Percentiles rank a stretch among this genome's conserved stretches.
These are phyloP conservation scores for Mycena alexandri DNA, from an alignment of 768 basidiomycete genomes.

Conservation along the genomic window DNA sequence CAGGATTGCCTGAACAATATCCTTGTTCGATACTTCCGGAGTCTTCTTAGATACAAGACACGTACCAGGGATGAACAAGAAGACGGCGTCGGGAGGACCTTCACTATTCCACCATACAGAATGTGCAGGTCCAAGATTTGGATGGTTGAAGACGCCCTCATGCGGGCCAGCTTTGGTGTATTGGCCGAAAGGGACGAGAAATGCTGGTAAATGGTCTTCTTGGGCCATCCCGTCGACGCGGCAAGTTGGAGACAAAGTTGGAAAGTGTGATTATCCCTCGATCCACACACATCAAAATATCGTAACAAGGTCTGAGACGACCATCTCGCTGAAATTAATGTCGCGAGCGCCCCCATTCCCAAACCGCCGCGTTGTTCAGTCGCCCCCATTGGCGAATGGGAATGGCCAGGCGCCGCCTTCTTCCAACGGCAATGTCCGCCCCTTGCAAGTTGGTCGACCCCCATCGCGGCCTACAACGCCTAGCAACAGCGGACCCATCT, in stretches of 20 bases:
- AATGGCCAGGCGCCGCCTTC: conserved; percentile 53
- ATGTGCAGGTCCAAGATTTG: conserved; percentile 59
- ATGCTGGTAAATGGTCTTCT: conserved; percentile 15
- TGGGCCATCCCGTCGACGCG: too few species aligned
- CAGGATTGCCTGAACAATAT: conserved; percentile 60
- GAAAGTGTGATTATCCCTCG: too few species aligned
- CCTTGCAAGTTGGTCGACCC: conserved; percentile 72
- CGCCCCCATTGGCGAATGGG: conserved; percentile 59
- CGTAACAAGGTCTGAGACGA: not conserved
- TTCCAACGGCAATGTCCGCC: conserved; percentile 52
- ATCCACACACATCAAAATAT: too few species aligned
- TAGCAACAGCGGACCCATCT: conserved; percentile 53
- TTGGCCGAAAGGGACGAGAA: conserved; percentile 19
- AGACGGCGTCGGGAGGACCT: conserved; percentile 46
- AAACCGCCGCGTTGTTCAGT: conserved; percentile 59
- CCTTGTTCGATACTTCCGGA: conserved; percentile 6
- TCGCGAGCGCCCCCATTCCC: conserved; percentile 72
- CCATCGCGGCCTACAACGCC: conserved; percentile 68
- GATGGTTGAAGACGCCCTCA: conserved; percentile 53
- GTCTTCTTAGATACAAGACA: not conserved
- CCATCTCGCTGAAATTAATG: conserved; percentile 56
- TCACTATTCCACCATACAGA: conserved; percentile 64
- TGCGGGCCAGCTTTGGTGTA: conserved; percentile 21
- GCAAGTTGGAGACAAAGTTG: too few species aligned
- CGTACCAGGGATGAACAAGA: conserved; percentile 66